Evolutionary conservation across 139 green algal species (phyloP), one percentile per base, ranked within the genome.

Genomic region (Mychonastes homosphaera): DNA sequence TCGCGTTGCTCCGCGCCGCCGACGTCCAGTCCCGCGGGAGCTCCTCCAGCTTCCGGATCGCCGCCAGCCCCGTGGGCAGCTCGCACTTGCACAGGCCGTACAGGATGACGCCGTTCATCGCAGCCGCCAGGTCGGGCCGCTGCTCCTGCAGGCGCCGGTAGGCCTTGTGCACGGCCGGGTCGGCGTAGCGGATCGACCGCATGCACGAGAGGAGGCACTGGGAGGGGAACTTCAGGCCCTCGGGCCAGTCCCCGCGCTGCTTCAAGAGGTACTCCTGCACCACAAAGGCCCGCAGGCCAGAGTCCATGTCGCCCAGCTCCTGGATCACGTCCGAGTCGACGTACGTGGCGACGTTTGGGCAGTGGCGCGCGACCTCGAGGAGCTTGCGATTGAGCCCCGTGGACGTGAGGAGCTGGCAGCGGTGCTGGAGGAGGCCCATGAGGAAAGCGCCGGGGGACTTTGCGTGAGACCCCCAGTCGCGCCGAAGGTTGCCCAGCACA

Each of bases 281-380:
- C 18, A 67, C 23, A 21, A 67, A 67, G 9, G 9, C 19, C 6
- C 61, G 50, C 61, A 67, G 51, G 1, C 2, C 23, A 3, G 61
- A 40, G 40, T 67, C 61, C 61, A 67, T 67, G 21, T 67, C 61
- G 19, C 61, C 61, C 18, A 67, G 61, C 51, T 67, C 61, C 61
- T 67, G 51, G 12, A 67, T 44, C 38, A 59, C 61, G 23, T 62
- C 61, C 19, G 36, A 55, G 61, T 61, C 51, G 16, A 67, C 56
- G 23, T 67, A 61, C 12, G 55, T 51, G 2, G 61, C 61, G 29
- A 67, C 50, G 23, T 55, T 61, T 9, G 61, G 61, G 26, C 41
- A 41, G 36, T 51, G 44, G 24, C 38, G 41, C 2, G 38, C 51
- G 2, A 52, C 24, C 38, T 67, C 61, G 50, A 67, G 61, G 50